Conservation (phyloP, 768 basidiomycete genomes). For the Cubamyces lactineus region DNA sequence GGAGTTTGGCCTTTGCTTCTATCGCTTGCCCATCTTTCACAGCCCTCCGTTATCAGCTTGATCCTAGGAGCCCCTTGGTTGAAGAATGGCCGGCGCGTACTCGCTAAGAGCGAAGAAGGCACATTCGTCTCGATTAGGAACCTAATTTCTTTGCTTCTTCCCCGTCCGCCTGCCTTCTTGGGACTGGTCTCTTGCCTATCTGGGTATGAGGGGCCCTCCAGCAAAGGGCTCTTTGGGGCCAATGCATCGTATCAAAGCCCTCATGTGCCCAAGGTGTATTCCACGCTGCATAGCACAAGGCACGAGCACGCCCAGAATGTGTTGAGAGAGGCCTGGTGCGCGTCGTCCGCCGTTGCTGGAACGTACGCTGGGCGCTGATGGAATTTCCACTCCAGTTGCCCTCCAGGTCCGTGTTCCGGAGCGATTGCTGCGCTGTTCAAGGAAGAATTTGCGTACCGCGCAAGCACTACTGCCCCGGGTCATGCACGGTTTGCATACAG, state of each 20-base stretch:
- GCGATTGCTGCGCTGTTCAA: not conserved
- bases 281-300: not conserved
- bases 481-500: conserved; percentile 11
- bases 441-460: not conserved
- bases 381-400: not conserved
- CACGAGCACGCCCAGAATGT: not conserved
- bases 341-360: conserved; percentile 5
- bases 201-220: not conserved
- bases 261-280: not conserved
- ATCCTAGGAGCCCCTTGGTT: conserved; percentile 7
- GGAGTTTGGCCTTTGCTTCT: conserved; percentile 8
- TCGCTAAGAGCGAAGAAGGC: not conserved
- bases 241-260: not conserved
- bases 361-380: conserved; percentile 1
- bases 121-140: conserved; percentile 8
- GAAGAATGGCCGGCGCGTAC: not conserved
- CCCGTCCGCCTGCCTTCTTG: conserved; percentile 1
- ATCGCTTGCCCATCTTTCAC: conserved; percentile 13
- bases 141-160: conserved; percentile 14
- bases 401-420: conserved; percentile 8
- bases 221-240: not conserved
- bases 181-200: conserved; percentile 7
- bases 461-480: conserved; percentile 5
- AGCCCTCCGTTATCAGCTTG: conserved; percentile 15
- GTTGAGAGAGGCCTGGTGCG: not conserved